Evolutionary conservation across 257 asterid genomes (phyloP), one percentile per base, ranked within the genome.

Genomic region (Craterostigma plantagineum): DNA sequence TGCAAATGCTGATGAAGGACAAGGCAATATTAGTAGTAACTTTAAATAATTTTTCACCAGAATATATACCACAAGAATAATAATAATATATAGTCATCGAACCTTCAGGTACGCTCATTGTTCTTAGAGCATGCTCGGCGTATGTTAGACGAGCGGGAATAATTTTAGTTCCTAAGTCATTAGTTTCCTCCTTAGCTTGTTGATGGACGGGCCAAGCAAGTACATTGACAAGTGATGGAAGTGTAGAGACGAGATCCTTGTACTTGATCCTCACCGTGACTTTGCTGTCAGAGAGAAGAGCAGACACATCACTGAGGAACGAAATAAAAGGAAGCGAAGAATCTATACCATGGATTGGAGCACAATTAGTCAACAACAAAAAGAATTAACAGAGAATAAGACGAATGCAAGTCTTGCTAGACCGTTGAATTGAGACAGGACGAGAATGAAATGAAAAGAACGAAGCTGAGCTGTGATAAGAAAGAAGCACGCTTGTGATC

Each of bases 81-180:
- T n/a, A n/a, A n/a, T n/a, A n/a, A n/a, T n/a, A n/a, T n/a, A n/a
- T n/a, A n/a, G n/a, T n/a, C n/a, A n/a, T n/a, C n/a, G n/a, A 33
- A 86, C 94, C 94, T 81, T 76, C 82, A 0, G 97, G 97, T 39
- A 87, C 68, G 61, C 93, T 79, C 95, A 73, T 67, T 38, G 80
- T 52, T 14, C 78, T 69, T 35, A 87, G 59, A 2, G 98, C 98
- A 47, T 79, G 75, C 76, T 87, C 95, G 16, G 93, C 90, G 43
- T 68, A 70, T 12, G 58, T 23, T 62, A 87, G 59, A 54, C 90
- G 85, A 33, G 61, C 64, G 0, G 98, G 98, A 60, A 61, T 14
- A 16, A 69, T 60, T n/a, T n/a, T 68, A 55, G 49, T 54, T 18
- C 62, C 67, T 3, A 38, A 35, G 15, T 53, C 38, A n/a, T n/a